These are phyloP conservation scores for Aureobasidium musti DNA, from an alignment of 2,329 filamentous ascomycete genomes.

Conservation along the genomic window DNA sequence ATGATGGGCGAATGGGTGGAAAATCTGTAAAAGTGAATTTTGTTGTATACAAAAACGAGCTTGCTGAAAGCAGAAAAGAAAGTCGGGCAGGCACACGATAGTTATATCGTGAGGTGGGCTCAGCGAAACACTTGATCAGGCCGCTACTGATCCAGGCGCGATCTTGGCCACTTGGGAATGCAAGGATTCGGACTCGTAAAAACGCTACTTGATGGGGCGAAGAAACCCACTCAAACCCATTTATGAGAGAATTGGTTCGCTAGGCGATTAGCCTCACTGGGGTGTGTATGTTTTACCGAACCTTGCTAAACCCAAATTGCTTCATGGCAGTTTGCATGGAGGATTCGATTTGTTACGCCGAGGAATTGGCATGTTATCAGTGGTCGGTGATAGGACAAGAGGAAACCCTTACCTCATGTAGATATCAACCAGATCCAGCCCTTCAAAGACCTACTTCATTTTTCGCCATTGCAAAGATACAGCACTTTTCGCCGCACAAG, in stretches of 20 bases:
- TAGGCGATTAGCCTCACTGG: background rate
- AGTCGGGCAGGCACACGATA: constrained; percentile 15
- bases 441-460: background rate
- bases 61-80: background rate
- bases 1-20: background rate
- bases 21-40: background rate
- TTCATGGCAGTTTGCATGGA: constrained; percentile 1
- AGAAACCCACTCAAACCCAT: constrained; percentile 22
- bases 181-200: constrained; percentile 21
- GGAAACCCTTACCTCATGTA: constrained; percentile 23
- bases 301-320: constrained; percentile 3
- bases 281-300: constrained; percentile 8
- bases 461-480: background rate
- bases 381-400: background rate
- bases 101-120: background rate
- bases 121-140: constrained; percentile 5
- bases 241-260: constrained; percentile 10
- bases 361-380: constrained; percentile 6
- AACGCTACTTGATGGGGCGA: constrained; percentile 27
- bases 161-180: constrained; percentile 11
- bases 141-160: constrained; percentile 21
- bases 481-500: background rate
- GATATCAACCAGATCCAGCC: background rate
- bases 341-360: constrained; percentile 4
- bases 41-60: background rate